Evolutionary conservation across 1,139 yeast species (phyloP), one percentile per base, ranked within the genome.

Genomic region (Kurtzmaniella natalensis): DNA sequence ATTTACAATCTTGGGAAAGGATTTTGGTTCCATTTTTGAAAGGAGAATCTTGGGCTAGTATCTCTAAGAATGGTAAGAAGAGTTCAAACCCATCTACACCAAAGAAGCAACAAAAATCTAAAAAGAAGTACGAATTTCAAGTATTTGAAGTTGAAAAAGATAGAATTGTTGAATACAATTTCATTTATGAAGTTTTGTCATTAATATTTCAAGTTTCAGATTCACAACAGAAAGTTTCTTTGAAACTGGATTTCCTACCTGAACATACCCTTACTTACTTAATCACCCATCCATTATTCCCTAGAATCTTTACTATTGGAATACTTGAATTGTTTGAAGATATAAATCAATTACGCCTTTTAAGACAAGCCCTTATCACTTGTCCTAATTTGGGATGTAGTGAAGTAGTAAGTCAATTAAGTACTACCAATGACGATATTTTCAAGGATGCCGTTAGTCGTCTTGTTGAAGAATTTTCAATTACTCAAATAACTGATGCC

Each of bases 201-300:
- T 50, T 76, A 35, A 61, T 81, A 7, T 64, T 77, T 34, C 39
- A 50, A 4, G 40, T 40, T 25, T 39, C 46, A n/a, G 41, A 40
- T 13, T n/a, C n/a, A n/a, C 39, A 35, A 15, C 47, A 43, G 1
- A 42, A 40, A 7, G 38, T 40, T n/a, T 38, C 21, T 47, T 60
- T 33, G 40, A 51, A 28, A 41, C 43, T 9, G 50, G 46, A 14
- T 64, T 64, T 36, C 15, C 45, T 74, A 23, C 82, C 92, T 30
- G 80, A 81, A 47, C 61, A 61, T 31, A 69, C 88, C 2, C 57
- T 86, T 36, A 74, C 83, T 5, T 89, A 86, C 52, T 65, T 88
- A 27, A 66, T 89, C 41, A 85, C 95, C 2, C 95, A 87, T 59
- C 96, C 96, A 17, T 61, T 86, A 22, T 87, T 82, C 57, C 96